These are phyloP conservation scores for Aureobasidium sp. DNA, from an alignment of 2,329 filamentous ascomycete species.

Conservation along the genomic window DNA sequence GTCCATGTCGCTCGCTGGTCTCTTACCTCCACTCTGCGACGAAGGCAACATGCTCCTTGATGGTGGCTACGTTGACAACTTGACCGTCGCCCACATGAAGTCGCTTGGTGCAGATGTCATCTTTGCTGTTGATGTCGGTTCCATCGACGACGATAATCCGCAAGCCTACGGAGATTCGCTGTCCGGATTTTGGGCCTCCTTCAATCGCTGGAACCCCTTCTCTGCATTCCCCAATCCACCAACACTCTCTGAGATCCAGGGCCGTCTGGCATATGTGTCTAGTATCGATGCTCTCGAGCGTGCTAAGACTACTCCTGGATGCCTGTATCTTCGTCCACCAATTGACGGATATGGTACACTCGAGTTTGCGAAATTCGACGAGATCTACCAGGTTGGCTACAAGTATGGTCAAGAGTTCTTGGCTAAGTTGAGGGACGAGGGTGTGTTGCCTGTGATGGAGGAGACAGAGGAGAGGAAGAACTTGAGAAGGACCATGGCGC, in stretches of 20 bases:
- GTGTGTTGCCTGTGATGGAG: constrained; percentile 54
- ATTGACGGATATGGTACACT: constrained; percentile 89
- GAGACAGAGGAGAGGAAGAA: constrained; percentile 45
- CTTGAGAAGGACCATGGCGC: constrained; percentile 45
- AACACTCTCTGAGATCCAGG: constrained; percentile 92
- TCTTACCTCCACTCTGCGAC: constrained; percentile 89
- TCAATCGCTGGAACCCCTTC: constrained; percentile 97
- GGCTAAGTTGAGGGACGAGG: constrained; percentile 66
- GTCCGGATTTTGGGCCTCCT: constrained; percentile 87
- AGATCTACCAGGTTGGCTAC: constrained; percentile 88
- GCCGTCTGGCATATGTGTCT: constrained; percentile 85
- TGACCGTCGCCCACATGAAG: constrained; percentile 97
- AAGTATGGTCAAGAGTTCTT: constrained; percentile 76
- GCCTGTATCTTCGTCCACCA: constrained; percentile 92
- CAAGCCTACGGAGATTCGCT: constrained; percentile 91
- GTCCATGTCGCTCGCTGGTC: constrained; percentile 89
- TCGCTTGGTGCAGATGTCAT: constrained; percentile 85
- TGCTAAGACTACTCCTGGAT: constrained; percentile 83
- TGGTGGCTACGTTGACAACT: constrained; percentile 92
- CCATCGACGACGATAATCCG: constrained; percentile 82
- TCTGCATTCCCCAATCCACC: constrained; percentile 83
- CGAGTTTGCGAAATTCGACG: constrained; percentile 95
- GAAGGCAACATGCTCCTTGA: constrained; percentile 95
- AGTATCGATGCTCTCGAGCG: constrained; percentile 90
- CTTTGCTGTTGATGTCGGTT: constrained; percentile 90